These are phyloP conservation scores for Cylindrodendrum hubeiense DNA, from an alignment of 2,329 filamentous ascomycete genomes.

Conservation along the genomic window DNA sequence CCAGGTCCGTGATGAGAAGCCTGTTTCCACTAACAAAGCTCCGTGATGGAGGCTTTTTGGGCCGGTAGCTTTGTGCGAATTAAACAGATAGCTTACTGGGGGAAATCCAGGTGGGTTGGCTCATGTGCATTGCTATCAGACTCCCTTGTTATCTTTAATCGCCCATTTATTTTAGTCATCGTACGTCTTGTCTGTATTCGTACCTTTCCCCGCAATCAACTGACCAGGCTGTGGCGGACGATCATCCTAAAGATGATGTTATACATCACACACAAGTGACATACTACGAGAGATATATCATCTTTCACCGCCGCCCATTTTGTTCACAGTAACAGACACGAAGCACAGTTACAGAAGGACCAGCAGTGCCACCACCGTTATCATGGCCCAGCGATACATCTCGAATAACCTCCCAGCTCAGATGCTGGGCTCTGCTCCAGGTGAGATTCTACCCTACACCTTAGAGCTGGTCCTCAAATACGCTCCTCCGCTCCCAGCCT, in stretches of 20 bases:
- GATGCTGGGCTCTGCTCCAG: constrained; percentile 42
- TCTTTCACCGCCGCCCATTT: background rate
- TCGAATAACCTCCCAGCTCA: constrained; percentile 50
- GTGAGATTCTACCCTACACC: constrained; percentile 47
- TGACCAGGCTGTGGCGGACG: constrained; percentile 29
- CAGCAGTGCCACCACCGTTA: constrained; percentile 12
- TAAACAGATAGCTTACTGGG: background rate
- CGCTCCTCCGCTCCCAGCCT: constrained; percentile 52
- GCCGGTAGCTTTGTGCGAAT: background rate
- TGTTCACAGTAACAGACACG: constrained; percentile 8
- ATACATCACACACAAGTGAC: constrained; percentile 31
- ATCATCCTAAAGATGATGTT: constrained; percentile 37
- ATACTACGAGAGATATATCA: background rate
- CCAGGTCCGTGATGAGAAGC: background rate
- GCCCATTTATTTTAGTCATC: constrained; percentile 2
- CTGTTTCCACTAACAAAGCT: background rate
- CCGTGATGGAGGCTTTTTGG: background rate
- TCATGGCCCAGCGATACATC: constrained; percentile 50
- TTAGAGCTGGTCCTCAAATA: constrained; percentile 53
- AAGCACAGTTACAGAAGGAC: constrained; percentile 2
- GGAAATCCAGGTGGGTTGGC: background rate
- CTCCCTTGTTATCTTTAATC: background rate
- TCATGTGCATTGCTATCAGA: background rate
- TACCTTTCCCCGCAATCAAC: constrained; percentile 30
- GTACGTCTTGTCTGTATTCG: constrained; percentile 34